These are phyloP conservation scores for Phytophthora pinifolia DNA, from an alignment of 352 stramenopile species.

Conservation along the genomic window DNA sequence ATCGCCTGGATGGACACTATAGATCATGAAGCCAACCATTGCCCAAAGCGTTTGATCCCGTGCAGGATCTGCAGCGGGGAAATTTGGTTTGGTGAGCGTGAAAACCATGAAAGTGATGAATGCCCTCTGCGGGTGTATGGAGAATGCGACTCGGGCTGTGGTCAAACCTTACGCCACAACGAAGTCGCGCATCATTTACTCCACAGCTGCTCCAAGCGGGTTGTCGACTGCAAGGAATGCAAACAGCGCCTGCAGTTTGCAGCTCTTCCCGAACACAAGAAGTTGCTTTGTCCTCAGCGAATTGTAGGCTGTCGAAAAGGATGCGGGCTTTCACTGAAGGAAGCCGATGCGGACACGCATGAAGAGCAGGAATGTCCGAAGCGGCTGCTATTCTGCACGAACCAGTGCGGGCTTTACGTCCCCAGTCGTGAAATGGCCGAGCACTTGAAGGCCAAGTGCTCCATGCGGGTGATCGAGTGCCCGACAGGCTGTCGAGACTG, in stretches of 20 bases:
- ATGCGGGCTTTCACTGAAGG: constrained; percentile 45
- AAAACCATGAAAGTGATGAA: constrained; percentile 41
- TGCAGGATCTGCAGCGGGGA: constrained; percentile 46
- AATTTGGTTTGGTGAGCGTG: constrained; percentile 49
- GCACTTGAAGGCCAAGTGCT: constrained; percentile 50
- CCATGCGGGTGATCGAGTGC: constrained; percentile 62
- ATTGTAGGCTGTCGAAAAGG: constrained; percentile 56
- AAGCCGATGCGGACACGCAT: constrained; percentile 41
- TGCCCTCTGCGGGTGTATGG: constrained; percentile 59
- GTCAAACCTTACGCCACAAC: constrained; percentile 43
- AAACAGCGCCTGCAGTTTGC: constrained; percentile 35
- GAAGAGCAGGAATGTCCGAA: constrained; percentile 49
- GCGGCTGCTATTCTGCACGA: constrained; percentile 49
- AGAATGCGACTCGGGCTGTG: constrained; percentile 48
- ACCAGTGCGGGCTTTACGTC: constrained; percentile 52
- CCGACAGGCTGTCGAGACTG: constrained; percentile 54
- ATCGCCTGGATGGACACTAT: constrained; percentile 28
- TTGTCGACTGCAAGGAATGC: constrained; percentile 55
- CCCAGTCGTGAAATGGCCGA: constrained; percentile 32
- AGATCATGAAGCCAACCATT: constrained; percentile 44
- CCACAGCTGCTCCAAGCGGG: constrained; percentile 46
- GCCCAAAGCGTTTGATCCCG: constrained; percentile 63
- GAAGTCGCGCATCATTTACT: constrained; percentile 62
- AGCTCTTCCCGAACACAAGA: constrained; percentile 43
- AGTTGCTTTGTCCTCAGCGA: constrained; percentile 48